A percentile compares a stretch with the other conserved stretches of the same genome.
Conservation (phyloP, 306 rosid species). For the Benincasa hispida region DNA sequence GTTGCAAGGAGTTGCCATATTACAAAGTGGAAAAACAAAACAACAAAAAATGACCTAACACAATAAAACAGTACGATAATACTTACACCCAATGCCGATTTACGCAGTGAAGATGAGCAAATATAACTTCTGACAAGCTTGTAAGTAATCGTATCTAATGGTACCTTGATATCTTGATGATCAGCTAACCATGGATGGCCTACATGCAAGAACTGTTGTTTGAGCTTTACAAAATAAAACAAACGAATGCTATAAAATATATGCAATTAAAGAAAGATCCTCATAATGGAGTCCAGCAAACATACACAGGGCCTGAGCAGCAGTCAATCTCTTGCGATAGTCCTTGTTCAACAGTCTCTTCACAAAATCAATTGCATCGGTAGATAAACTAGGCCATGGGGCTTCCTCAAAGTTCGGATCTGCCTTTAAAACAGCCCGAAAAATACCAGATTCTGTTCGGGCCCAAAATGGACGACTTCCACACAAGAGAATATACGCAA, state of each 20-base stretch:
- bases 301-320: slow-evolving; percentile 74
- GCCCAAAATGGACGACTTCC: slow-evolving; percentile 93
- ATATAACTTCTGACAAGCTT: slow-evolving; percentile 56
- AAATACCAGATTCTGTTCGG: slow-evolving; percentile 72
- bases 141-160: slow-evolving; percentile 55
- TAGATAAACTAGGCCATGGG: slow-evolving; percentile 80
- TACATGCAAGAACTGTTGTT: slow-evolving; percentile 13
- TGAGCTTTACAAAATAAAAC: neutral
- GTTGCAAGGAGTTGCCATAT: neutral
- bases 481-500: slow-evolving; percentile 76
- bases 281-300: neutral
- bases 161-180: slow-evolving; percentile 44
- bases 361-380: slow-evolving; percentile 68
- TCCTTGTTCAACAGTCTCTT: slow-evolving; percentile 72
- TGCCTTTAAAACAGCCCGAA: slow-evolving; percentile 68
- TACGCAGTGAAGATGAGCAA: slow-evolving; percentile 61
- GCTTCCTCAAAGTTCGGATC: slow-evolving; percentile 78
- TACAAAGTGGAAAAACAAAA: neutral
- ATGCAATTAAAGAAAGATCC: neutral
- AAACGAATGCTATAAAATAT: neutral
- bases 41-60: neutral
- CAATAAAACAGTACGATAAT: neutral
- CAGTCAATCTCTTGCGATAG: slow-evolving; percentile 69
- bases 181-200: slow-evolving; percentile 87
- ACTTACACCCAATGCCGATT: slow-evolving; percentile 72